Base-by-base conservation (phyloP, 192 early-diverging fungal genomes). In the Coemansia sp. region DNA sequence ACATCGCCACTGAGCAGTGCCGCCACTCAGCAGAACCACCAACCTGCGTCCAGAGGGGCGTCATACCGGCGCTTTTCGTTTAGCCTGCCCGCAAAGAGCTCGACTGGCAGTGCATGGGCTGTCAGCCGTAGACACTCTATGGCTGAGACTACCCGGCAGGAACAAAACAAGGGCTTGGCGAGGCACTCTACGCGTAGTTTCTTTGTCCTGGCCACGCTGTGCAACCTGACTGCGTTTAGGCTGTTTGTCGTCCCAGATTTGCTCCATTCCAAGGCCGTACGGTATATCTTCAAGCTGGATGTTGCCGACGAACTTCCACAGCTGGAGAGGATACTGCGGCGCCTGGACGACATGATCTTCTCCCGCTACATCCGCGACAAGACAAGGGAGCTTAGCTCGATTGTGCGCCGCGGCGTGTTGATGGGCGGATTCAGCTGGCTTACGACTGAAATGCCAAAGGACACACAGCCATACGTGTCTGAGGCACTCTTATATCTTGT, bases 391-490 rank as follows among this genome's bases (percentile, higher is more conserved):
- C 81, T 97, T 3, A 83, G 77, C 50, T 74, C 83, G 22, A 84
- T 98, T 48, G 85, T 97, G 17, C 83, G 76, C 15, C 82, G 83
- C 26, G 94, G 94, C 44, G 90, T 98, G 58, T 76, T 97, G 33
- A 86, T 85, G 56, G 90, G 87, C 44, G 95, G 95, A 19, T 84
- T 95, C 37, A 93, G 95, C 62, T 98, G 94, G 94, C 80, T 80
- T 11, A 86, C 83, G 9, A 83, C 53, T 60, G 88, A 42, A 80
- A 82, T 50, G 88, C 94, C 44, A 81, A 85, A 71, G 87, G 93
- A 94, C 61, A 90, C 95, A 8, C 89, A 95, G 54, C 83, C 93
- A 6, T 94, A 94, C 76, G 88, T 91, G 32, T 90, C 88, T 29
- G 90, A 95, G 59, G 88, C 93, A 32, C 67, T 98, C 57, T 82